Conservation (phyloP, 1,284 basidiomycete genomes). For the Ceratobasidium sp. region DNA sequence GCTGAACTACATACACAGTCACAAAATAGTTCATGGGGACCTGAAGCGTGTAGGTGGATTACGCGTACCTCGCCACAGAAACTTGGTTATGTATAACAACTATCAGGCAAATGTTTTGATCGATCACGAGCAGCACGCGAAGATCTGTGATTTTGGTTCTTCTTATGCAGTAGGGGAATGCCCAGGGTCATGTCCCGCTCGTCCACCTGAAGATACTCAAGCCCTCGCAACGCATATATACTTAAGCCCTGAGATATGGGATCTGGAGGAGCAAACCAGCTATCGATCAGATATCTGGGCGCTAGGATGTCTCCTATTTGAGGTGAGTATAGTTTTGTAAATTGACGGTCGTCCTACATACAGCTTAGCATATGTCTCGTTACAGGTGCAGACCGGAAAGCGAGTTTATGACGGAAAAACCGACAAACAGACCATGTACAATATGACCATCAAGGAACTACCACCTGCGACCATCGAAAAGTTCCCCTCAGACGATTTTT, state of each 20-base stretch:
- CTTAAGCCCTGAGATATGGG: constrained; percentile 8
- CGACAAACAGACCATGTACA: not conserved
- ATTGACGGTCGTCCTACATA: too few species aligned
- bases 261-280: not conserved
- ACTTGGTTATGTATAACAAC: too few species aligned
- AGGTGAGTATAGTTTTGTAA: not conserved
- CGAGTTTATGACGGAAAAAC: not conserved
- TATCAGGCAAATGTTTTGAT: not conserved
- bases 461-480: not conserved
- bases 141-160: constrained; percentile 14
- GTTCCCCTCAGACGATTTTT: not conserved
- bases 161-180: not conserved
- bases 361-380: too few species aligned
- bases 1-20: not conserved
- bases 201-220: not conserved
- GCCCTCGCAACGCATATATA: not conserved
- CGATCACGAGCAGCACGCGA: not conserved
- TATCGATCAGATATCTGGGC: constrained; percentile 15
- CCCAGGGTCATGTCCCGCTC: not conserved
- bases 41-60: not conserved
- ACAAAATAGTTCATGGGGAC: constrained; percentile 1
- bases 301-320: constrained; percentile 2
- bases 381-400: not conserved
- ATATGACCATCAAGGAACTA: not conserved
- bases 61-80: not conserved